These are phyloP conservation scores for Hypoxylon fuscum DNA, from an alignment of 495 filamentous ascomycete genomes.

Conservation along the genomic window DNA sequence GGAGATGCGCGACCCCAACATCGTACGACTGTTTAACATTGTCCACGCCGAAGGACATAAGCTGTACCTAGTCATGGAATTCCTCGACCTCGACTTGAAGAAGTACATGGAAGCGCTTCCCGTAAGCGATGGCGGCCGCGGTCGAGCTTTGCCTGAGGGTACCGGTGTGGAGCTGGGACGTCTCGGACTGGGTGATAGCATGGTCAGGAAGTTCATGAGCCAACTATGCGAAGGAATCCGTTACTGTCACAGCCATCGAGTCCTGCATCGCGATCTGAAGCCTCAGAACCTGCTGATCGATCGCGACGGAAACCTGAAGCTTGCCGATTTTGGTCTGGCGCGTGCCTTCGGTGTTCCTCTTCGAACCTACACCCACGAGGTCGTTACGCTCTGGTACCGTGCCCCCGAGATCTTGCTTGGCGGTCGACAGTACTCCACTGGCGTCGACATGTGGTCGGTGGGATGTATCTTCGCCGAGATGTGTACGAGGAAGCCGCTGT, in stretches of 20 bases:
- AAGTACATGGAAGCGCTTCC: conserved; percentile 99
- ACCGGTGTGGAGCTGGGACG: conserved; percentile 68
- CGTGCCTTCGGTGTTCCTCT: conserved; percentile 96
- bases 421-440: conserved; percentile 96
- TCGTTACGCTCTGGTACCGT: conserved; percentile 98
- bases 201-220: conserved; percentile 98
- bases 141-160: conserved; percentile 87
- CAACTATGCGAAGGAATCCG: conserved; percentile 90
- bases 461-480: conserved; percentile 99
- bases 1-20: conserved; percentile 96
- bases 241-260: conserved; percentile 95
- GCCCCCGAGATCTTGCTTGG: conserved; percentile 97
- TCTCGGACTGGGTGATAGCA: conserved; percentile 84
- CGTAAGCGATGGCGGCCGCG: conserved; percentile 86
- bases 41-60: conserved; percentile 97
- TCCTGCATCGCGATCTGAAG: conserved; percentile 96
- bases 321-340: conserved; percentile 97
- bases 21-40: conserved; percentile 91
- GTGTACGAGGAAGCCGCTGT: conserved; percentile 97
- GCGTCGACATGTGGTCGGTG: conserved; percentile 99
- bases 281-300: conserved; percentile 98
- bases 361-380: conserved; percentile 97
- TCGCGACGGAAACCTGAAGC: conserved; percentile 92
- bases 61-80: conserved; percentile 94
- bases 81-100: conserved; percentile 92